Percentiles rank a stretch among this genome's conserved stretches.
phyloP scores from a whole-genome alignment of 257 asterid species.

The Solanum lignicaule region DNA sequence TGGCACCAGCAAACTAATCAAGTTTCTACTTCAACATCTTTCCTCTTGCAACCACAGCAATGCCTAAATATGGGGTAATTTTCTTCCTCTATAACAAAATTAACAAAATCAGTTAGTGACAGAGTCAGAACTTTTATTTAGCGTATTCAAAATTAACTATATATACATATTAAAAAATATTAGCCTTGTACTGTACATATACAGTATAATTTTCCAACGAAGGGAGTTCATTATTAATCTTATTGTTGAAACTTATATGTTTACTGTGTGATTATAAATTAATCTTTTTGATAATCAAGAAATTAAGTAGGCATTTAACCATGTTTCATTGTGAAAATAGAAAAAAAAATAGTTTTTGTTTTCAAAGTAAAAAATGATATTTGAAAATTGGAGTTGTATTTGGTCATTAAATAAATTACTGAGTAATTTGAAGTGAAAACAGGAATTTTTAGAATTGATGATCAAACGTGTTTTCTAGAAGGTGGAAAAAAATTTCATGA shows the following conservation, averaged over 20 bases:
- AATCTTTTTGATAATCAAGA: neutral
- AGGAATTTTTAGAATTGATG: no score
- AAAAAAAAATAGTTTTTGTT: no score
- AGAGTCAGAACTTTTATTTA: neutral
- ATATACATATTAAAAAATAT: neutral
- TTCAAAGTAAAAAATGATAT: neutral
- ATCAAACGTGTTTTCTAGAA: fast-evolving
- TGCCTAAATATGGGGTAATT: slow-evolving; percentile 44
- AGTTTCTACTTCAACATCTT: slow-evolving; percentile 20
- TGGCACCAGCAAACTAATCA: slow-evolving; percentile 50
- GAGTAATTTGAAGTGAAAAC: neutral
- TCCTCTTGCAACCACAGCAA: slow-evolving; percentile 38
- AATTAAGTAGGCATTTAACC: neutral
- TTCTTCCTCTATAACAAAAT: neutral
- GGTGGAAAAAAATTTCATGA: neutral
- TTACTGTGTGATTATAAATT: neutral
- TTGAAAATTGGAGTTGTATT: neutral
- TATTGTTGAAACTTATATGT: neutral
- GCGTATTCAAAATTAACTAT: neutral
- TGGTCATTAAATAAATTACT: neutral
- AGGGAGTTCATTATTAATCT: neutral
- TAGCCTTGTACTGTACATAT: neutral
- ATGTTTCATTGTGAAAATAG: neutral
- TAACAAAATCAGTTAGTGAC: neutral
- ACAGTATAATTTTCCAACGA: neutral